Percentiles rank a stretch among this genome's conserved stretches.
Evolutionary conservation across 1,139 yeast genomes (phyloP).

Genomic region (Taphrina communis): DNA sequence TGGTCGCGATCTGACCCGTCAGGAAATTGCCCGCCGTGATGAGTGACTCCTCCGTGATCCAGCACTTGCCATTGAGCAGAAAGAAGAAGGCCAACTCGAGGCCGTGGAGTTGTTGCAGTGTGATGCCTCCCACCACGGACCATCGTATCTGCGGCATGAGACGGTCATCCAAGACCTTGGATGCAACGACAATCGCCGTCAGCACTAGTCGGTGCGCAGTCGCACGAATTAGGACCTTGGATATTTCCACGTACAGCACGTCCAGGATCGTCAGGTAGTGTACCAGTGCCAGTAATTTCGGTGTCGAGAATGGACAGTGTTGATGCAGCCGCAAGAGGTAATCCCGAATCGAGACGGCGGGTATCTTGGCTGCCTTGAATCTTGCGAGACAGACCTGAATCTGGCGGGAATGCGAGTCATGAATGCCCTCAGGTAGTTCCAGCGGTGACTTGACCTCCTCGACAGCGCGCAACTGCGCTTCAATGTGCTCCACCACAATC

Average conservation of each 20-base stretch:
- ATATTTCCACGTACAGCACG: constrained; percentile 21
- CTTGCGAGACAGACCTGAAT: constrained; percentile 31
- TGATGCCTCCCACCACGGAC: constrained; percentile 37
- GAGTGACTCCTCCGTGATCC: constrained; percentile 31
- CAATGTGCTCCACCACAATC: constrained; percentile 26
- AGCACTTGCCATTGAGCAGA: constrained; percentile 32
- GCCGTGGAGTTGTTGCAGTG: constrained; percentile 34
- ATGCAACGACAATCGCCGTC: constrained; percentile 36
- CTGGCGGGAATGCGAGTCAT: constrained; percentile 25
- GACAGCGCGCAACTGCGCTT: constrained; percentile 13
- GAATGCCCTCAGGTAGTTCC: constrained; percentile 30
- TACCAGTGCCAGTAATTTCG: constrained; percentile 35
- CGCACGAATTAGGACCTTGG: constrained; percentile 25
- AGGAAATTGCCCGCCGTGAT: constrained; percentile 29
- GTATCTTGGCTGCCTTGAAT: constrained; percentile 25
- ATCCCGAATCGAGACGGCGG: constrained; percentile 30
- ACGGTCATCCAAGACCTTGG: constrained; percentile 34
- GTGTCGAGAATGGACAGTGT: constrained; percentile 30
- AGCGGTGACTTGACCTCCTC: constrained; percentile 25
- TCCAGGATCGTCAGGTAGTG: constrained; percentile 29
- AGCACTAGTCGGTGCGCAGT: constrained; percentile 34
- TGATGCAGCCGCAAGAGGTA: constrained; percentile 31
- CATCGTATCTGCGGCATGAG: constrained; percentile 34
- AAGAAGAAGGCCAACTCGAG: constrained; percentile 39
- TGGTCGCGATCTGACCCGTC: constrained; percentile 1